A percentile compares a stretch with the other conserved stretches of the same genome.
Evolutionary conservation across 1,139 yeast species (phyloP).

Genomic region (Diutina sp.): DNA sequence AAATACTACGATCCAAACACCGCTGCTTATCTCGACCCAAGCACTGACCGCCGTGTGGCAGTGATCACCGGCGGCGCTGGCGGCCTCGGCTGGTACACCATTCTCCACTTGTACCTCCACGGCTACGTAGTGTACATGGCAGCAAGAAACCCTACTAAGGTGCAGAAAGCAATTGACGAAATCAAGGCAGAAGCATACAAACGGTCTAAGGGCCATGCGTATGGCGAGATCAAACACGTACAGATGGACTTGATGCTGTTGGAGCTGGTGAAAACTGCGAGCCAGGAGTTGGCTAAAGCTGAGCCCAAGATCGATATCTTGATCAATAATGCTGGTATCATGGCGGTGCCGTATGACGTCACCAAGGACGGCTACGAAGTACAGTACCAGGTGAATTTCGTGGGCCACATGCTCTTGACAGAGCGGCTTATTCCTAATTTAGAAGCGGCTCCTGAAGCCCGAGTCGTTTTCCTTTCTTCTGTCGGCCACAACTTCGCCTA

Average conservation of each 20-base stretch:
- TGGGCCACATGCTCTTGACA: slow-evolving; percentile 22
- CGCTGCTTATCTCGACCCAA: slow-evolving; percentile 27
- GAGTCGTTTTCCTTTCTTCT: slow-evolving; percentile 21
- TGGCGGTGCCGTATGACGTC: slow-evolving; percentile 24
- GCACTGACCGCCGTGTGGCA: slow-evolving; percentile 40
- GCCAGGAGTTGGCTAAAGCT: slow-evolving; percentile 11
- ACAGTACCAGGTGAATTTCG: slow-evolving; percentile 30
- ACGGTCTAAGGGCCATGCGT: slow-evolving; percentile 13
- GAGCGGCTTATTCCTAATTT: slow-evolving; percentile 18
- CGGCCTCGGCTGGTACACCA: slow-evolving; percentile 73
- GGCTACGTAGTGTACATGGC: slow-evolving; percentile 68
- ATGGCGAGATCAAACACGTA: slow-evolving; percentile 18
- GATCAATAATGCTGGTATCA: slow-evolving; percentile 30
- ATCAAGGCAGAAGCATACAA: slow-evolving; percentile 39
- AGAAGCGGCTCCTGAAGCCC: slow-evolving; percentile 14
- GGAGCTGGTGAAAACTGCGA: slow-evolving; percentile 18
- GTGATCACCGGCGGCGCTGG: slow-evolving; percentile 71
- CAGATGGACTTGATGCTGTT: slow-evolving; percentile 23
- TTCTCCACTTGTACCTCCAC: slow-evolving; percentile 61
- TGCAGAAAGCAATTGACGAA: slow-evolving; percentile 42
- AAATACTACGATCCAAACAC: slow-evolving; percentile 13
- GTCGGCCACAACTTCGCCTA: slow-evolving; percentile 18
- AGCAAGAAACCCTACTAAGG: slow-evolving; percentile 50
- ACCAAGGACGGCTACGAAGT: slow-evolving; percentile 27
- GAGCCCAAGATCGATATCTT: slow-evolving; percentile 21